Evolutionary conservation across 106 monocot species (phyloP).

Genomic region (Ottelia alismoides): DNA sequence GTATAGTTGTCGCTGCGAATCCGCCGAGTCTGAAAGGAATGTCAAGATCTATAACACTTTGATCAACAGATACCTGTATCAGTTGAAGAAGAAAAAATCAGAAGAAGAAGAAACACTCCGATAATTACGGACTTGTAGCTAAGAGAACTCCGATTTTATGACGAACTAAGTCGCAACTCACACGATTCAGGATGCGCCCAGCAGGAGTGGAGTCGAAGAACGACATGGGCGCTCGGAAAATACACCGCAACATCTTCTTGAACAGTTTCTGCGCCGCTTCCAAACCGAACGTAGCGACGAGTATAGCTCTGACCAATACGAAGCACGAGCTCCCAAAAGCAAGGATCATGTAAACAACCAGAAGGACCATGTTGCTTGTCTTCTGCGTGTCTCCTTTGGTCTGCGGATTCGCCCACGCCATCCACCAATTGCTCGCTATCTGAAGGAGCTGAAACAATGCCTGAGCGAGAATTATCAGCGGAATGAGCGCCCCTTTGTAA

Average conservation of each 20-base stretch:
- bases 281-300: conserved; percentile 53
- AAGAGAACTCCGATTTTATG: not conserved
- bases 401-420: conserved; percentile 75
- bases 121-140: not conserved
- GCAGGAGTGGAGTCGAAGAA: conserved; percentile 94
- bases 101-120: not conserved
- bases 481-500: conserved; percentile 64
- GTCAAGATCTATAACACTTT: conserved; percentile 54
- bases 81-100: no score
- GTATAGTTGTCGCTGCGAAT: conserved; percentile 66
- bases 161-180: conserved; percentile 10
- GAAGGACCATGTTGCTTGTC: conserved; percentile 27
- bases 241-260: conserved; percentile 57
- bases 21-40: conserved; percentile 35
- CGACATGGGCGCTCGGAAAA: conserved; percentile 88
- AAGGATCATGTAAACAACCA: conserved; percentile 69
- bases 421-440: conserved; percentile 90
- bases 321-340: conserved; percentile 63
- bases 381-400: conserved; percentile 44
- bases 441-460: conserved; percentile 60
- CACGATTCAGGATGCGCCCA: conserved; percentile 77
- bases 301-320: conserved; percentile 45
- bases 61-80: conserved; percentile 86
- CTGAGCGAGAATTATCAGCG: conserved; percentile 52
- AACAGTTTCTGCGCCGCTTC: conserved; percentile 68